Evolutionary conservation across 2,329 filamentous ascomycete genomes (phyloP).

Genomic region (Pleoardoris graminearum): DNA sequence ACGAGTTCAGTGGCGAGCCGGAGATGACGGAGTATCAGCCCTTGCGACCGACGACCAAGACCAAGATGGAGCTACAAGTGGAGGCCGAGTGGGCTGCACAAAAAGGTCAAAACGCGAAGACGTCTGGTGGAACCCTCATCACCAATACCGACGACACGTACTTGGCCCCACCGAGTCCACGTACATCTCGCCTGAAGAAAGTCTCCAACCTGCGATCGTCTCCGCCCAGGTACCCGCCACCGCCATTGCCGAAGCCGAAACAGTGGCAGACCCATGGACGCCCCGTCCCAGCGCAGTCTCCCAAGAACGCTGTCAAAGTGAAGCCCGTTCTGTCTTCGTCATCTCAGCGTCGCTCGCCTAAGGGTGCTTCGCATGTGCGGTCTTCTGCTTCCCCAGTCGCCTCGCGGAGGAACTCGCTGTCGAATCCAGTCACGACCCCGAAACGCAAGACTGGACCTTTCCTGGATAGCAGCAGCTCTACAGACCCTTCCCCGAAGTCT

Average conservation of each 20-base stretch:
- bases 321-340: background rate
- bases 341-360: background rate
- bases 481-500: background rate
- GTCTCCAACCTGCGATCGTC: background rate
- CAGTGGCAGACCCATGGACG: background rate
- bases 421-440: background rate
- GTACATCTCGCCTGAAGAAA: background rate
- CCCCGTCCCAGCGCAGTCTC: background rate
- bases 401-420: background rate
- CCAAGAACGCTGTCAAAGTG: background rate
- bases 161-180: too few relatives aligned
- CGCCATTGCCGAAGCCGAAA: background rate
- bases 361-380: background rate
- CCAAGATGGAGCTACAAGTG: slow-evolving; percentile 7
- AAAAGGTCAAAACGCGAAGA: background rate
- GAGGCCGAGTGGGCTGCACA: background rate
- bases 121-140: background rate
- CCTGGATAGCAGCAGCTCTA: background rate
- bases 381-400: background rate
- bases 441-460: slow-evolving; percentile 3
- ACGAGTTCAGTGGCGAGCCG: slow-evolving; percentile 18
- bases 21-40: slow-evolving; percentile 12
- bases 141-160: background rate
- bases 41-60: slow-evolving; percentile 7
- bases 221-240: background rate